phyloP scores from a whole-genome alignment of 208 protist genomes.

The Trypanosoma melophagium region DNA sequence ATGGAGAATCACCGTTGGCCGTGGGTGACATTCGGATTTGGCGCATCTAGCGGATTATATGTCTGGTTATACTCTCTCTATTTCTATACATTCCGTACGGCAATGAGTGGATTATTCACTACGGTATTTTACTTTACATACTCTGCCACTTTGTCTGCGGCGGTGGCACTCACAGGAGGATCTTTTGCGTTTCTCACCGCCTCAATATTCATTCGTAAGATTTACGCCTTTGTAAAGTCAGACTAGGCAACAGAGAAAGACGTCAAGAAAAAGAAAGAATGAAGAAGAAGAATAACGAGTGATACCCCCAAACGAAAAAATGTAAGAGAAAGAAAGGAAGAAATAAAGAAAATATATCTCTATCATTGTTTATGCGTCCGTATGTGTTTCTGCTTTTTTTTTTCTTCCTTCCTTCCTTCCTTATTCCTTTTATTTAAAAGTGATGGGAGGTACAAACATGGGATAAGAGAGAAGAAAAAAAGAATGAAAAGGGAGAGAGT shows the following conservation, averaged over 20 bases:
- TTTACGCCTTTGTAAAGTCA: constrained; percentile 51
- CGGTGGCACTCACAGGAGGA: constrained; percentile 43
- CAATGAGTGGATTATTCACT: constrained; percentile 91
- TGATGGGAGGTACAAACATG: too few species aligned
- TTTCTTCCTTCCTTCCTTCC: too few species aligned
- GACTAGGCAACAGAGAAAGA: constrained; percentile 30
- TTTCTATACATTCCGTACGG: constrained; percentile 89
- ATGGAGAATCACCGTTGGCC: constrained; percentile 93
- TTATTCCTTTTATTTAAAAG: too few species aligned
- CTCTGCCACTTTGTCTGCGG: constrained; percentile 27
- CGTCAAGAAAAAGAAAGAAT: background rate
- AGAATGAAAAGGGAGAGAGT: background rate
- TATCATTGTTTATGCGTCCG: too few species aligned
- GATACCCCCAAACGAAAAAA: constrained; percentile 1
- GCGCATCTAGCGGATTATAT: constrained; percentile 80
- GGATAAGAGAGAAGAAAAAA: background rate
- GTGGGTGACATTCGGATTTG: constrained; percentile 91
- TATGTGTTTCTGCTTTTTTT: too few species aligned
- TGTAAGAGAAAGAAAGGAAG: background rate
- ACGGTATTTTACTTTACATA: constrained; percentile 91
- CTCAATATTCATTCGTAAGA: constrained; percentile 45
- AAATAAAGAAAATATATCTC: background rate
- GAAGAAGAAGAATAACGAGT: background rate
- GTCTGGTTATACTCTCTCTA: constrained; percentile 91
- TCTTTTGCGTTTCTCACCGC: constrained; percentile 40